Evolutionary conservation across 106 monocot species (phyloP).

Genomic region (Dactylorhiza incarnata): DNA sequence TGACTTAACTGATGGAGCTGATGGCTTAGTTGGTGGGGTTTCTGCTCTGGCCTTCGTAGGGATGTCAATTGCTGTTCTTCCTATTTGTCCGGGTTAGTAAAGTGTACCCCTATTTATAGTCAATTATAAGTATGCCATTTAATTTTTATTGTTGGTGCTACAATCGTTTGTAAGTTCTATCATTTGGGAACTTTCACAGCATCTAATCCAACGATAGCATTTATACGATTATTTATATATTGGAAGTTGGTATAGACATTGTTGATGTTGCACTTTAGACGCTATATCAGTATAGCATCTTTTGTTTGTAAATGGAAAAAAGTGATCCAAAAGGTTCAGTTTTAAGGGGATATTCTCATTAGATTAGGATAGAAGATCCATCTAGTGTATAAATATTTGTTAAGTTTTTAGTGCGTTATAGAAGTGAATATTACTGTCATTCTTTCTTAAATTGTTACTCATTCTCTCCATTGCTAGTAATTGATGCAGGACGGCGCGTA

Average conservation of each 20-base stretch:
- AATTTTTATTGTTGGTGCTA: slow-evolving; percentile 1
- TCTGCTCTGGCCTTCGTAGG: slow-evolving; percentile 54
- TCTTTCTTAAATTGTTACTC: neutral
- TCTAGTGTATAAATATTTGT: no score
- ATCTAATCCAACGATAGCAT: neutral
- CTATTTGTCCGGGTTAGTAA: slow-evolving; percentile 48
- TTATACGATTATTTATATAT: neutral
- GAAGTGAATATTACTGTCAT: no score
- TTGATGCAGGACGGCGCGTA: neutral
- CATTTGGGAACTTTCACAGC: neutral
- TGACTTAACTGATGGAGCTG: slow-evolving; percentile 40
- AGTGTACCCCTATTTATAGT: neutral
- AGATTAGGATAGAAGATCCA: neutral
- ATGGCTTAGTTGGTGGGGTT: slow-evolving; percentile 70
- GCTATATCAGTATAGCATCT: neutral
- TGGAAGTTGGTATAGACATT: neutral
- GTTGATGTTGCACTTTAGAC: neutral
- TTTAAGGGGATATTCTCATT: neutral
- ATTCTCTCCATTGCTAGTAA: neutral
- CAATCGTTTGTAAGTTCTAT: neutral
- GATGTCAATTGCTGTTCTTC: slow-evolving; percentile 67
- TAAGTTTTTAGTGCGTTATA: no score
- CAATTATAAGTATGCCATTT: neutral
- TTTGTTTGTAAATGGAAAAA: neutral
- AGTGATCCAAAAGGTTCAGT: neutral